A percentile compares a stretch with the other conserved stretches of the same genome.
These are phyloP conservation scores for Saxophila tyrrhenica DNA, from an alignment of 495 filamentous ascomycete species.

Conservation along the genomic window DNA sequence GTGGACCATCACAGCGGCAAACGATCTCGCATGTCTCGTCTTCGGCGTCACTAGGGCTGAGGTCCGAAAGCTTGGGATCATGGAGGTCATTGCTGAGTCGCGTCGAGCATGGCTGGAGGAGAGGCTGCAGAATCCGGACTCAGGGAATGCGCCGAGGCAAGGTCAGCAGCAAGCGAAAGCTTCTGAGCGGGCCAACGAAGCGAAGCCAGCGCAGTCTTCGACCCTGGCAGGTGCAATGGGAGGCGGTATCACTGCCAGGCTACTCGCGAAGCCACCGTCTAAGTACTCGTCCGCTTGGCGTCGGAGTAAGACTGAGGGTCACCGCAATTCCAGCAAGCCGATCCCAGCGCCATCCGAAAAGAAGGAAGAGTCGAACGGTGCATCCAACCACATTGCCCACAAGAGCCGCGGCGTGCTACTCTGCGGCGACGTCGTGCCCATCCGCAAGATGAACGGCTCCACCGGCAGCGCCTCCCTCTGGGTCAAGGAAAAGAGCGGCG, in stretches of 20 bases:
- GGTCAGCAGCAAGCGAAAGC: slow-evolving; percentile 31
- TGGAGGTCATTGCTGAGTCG: slow-evolving; percentile 87
- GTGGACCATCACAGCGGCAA: slow-evolving; percentile 95
- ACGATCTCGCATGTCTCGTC: slow-evolving; percentile 88
- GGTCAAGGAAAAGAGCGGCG: slow-evolving; percentile 94
- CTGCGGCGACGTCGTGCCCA: slow-evolving; percentile 94
- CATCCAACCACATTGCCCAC: slow-evolving; percentile 43
- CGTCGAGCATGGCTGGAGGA: slow-evolving; percentile 79
- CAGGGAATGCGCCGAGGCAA: slow-evolving; percentile 36
- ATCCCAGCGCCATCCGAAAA: neutral
- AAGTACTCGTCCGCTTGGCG: slow-evolving; percentile 37
- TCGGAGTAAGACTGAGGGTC: slow-evolving; percentile 14
- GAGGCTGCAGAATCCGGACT: slow-evolving; percentile 56
- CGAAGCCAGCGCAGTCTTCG: slow-evolving; percentile 2
- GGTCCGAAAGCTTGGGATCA: slow-evolving; percentile 84
- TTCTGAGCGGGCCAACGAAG: neutral
- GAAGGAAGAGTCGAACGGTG: neutral
- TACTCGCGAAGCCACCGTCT: slow-evolving; percentile 80
- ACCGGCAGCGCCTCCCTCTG: slow-evolving; percentile 88
- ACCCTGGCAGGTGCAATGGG: slow-evolving; percentile 43
- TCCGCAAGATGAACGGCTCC: slow-evolving; percentile 84
- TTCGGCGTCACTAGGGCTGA: slow-evolving; percentile 93
- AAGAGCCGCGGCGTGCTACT: slow-evolving; percentile 85
- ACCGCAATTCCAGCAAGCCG: slow-evolving; percentile 12
- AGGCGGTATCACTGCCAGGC: slow-evolving; percentile 71